Evolutionary conservation across 768 basidiomycete species (phyloP), one percentile per base, ranked within the genome.

Genomic region (Lentinula lateritia): DNA sequence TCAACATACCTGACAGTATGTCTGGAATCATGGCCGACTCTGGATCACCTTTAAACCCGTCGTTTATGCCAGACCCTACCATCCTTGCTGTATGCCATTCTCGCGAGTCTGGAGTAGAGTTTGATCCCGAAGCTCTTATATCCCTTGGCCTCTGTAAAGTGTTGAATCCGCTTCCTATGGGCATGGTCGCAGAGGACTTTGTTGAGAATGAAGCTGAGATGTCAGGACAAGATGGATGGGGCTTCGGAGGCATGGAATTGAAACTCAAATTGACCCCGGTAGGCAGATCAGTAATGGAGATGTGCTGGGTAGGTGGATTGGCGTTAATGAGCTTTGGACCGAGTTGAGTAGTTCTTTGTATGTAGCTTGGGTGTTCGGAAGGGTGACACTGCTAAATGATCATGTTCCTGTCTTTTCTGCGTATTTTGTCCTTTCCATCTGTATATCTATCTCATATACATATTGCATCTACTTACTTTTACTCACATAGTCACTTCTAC

Each of bases 51-150:
- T 41, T 43, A 72, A 53, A 66, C 6, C 5, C 54, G 7, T 41
- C 54, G 16, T 43, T 39, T 28, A 70, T 73, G 35, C 67, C 71
- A 61, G 72, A 64, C 38, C 76, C 80, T 59, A 80, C 78, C 32
- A 77, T 88, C 60, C 79, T 91, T 48, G 88, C 86, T 10, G 72
- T 82, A 1, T 92, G 88, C 64, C 72, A 79, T 55, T 81, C 84
- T 28, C 82, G 87, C 20, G 82, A 86, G 35, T 72, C 75, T 0
- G 91, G 91, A 4, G 82, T 95, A 55, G 86, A 92, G 71, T 92
- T 95, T 63, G 71, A 86, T n/a, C 83, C 88, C 0, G 87, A 95
- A 53, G 93, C 91, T 0, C 78, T 95, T 58, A 80, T 85, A 65
- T 83, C 86, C 70, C 78, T 95, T 60, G 92, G 91, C 0, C 74